phyloP scores from a whole-genome alignment of 495 filamentous ascomycete genomes.

The Trichocladium antarcticum region DNA sequence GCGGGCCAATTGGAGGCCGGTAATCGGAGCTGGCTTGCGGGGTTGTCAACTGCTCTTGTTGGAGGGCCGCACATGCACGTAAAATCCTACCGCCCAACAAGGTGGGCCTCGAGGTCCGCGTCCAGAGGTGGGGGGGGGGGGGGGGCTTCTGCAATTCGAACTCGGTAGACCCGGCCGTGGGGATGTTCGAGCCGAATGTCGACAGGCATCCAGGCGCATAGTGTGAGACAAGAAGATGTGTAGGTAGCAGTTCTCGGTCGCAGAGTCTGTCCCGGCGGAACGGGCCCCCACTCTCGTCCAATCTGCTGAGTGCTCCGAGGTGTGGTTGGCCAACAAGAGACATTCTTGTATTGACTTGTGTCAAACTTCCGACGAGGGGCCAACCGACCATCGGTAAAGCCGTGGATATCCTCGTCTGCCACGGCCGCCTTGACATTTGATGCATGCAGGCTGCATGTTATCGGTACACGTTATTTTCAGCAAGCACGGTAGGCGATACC shows the following conservation, averaged over 20 bases:
- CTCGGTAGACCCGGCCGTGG: slow-evolving; percentile 7
- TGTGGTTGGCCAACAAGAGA: slow-evolving; percentile 7
- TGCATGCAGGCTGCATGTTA: too few relatives aligned
- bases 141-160: too few relatives aligned
- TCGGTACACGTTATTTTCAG: too few relatives aligned
- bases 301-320: too few relatives aligned
- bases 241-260: background rate
- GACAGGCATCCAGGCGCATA: background rate
- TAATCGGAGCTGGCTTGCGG: slow-evolving; percentile 5
- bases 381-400: background rate
- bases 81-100: background rate
- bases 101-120: too few relatives aligned
- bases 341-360: background rate
- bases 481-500: too few relatives aligned
- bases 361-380: background rate
- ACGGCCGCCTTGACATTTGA: too few relatives aligned
- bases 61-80: background rate
- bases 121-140: background rate
- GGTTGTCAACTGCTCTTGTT: background rate
- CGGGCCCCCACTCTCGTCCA: background rate
- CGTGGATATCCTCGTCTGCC: slow-evolving; percentile 1
- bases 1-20: slow-evolving; percentile 8
- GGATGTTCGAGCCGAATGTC: background rate
- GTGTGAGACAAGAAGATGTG: background rate
- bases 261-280: background rate